Evolutionary conservation across 2,329 filamentous ascomycete genomes (phyloP).

Genomic region (Penicillium psychrosexuale): DNA sequence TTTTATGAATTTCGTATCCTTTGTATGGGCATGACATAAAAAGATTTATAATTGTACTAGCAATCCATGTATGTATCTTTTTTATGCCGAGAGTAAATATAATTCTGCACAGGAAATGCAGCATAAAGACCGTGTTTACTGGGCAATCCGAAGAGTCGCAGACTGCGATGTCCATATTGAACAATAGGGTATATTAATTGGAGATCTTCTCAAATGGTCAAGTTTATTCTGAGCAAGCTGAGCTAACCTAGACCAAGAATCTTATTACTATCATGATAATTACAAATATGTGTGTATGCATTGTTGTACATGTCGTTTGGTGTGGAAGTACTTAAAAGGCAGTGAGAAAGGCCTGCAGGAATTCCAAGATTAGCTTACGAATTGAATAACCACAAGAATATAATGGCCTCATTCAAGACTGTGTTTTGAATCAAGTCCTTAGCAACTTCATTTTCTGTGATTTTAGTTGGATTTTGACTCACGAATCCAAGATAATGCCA

Average conservation of each 20-base stretch:
- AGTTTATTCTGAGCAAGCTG: not conserved
- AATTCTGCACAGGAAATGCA: not conserved
- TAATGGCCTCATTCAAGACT: not conserved
- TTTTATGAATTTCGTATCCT: too few species aligned
- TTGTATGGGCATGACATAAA: too few species aligned
- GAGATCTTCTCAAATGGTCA: not conserved
- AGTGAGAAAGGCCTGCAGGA: not conserved
- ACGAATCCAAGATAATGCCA: not conserved
- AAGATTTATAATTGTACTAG: too few species aligned
- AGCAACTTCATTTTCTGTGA: not conserved
- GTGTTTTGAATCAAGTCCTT: not conserved
- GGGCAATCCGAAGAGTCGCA: not conserved
- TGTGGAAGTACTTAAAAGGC: not conserved
- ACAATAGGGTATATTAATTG: not conserved
- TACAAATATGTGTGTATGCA: not conserved
- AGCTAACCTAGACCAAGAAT: not conserved
- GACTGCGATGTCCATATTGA: not conserved
- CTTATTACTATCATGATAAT: not conserved
- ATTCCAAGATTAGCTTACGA: not conserved
- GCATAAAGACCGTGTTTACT: not conserved
- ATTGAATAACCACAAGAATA: not conserved
- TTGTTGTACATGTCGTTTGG: not conserved
- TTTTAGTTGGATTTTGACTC: not conserved
- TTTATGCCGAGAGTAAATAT: not conserved
- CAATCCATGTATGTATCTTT: not conserved